phyloP scores from a whole-genome alignment of 2,329 filamentous ascomycete genomes.

The Fusarium gaditjirri region DNA sequence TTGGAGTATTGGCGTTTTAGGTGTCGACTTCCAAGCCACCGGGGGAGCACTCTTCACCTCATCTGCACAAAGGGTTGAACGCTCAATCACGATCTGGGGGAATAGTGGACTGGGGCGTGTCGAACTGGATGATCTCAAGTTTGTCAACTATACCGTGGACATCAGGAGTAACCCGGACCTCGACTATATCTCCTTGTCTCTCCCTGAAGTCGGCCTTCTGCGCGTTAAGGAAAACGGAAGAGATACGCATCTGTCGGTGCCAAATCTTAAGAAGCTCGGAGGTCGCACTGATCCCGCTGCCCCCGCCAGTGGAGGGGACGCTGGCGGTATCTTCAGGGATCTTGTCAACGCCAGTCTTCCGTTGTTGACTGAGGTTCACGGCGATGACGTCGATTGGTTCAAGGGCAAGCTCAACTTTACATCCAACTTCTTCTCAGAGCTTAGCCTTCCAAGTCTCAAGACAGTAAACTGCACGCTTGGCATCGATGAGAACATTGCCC shows the following conservation, averaged over 20 bases:
- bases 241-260: accelerated
- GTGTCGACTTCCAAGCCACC: neutral
- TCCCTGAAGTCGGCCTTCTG: neutral
- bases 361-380: accelerated
- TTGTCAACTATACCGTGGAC: neutral
- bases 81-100: accelerated
- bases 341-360: neutral
- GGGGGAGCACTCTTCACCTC: neutral
- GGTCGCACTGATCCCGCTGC: neutral
- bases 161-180: neutral
- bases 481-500: neutral
- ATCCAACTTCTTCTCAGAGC: neutral
- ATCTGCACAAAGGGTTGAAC: neutral
- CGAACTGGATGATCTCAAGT: neutral
- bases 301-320: accelerated
- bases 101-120: neutral
- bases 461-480: neutral
- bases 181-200: neutral
- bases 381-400: neutral
- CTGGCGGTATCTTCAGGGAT: neutral
- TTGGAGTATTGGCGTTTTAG: neutral
- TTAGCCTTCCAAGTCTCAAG: accelerated
- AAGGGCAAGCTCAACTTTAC: neutral
- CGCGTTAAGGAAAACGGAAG: neutral
- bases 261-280: neutral